Base-by-base conservation (phyloP, 129 eudicot species). In the Chrysanthemum lavandulifolium region DNA sequence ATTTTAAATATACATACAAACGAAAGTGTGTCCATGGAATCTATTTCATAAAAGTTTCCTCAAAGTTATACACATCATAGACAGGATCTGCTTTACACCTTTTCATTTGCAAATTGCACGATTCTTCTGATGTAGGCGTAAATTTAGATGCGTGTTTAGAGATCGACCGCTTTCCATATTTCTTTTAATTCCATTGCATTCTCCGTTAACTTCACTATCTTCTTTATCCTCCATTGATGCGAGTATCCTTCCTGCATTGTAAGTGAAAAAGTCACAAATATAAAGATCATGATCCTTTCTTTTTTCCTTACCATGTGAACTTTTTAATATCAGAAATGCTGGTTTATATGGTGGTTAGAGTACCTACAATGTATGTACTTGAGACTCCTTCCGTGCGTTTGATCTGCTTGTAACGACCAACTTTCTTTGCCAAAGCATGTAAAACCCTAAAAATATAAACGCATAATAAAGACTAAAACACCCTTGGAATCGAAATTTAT, bases 311-410 rank as follows among this genome's bases (percentile, higher is more conserved):
- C 10, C 19, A 29, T 13, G 48, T 29, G 3, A 27, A 5, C 47
- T 61, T 61, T 27, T 27, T n/a, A 11, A n/a, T 27, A 21, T 61
- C 18, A 13, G 18, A 18, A 56, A 13, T 15, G 15, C 18, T 74
- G 47, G 18, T 65, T 67, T 75, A 13, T 40, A 80, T 60, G 85
- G 78, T 43, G 61, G 48, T 45, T 70, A 53, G 71, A 81, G 80
- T 92, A 92, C 98, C 98, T 92, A 89, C 98, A 78, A 92, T 89
- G 72, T 92, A 96, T 75, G 96, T 92, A 79, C 96, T 92, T 25
- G 97, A 92, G 69, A 92, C 94, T 8, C 97, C 97, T 83, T 92
- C 97, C 53, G 97, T 92, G 33, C 96, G 93, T 66, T 89, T 92
- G 48, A 92, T 92, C 73, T 89, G 97, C 85, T 89, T 89, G 79